A percentile compares a stretch with the other conserved stretches of the same genome.
phyloP scores from a whole-genome alignment of 2,329 filamentous ascomycete species.

The Fusarium illudens region DNA sequence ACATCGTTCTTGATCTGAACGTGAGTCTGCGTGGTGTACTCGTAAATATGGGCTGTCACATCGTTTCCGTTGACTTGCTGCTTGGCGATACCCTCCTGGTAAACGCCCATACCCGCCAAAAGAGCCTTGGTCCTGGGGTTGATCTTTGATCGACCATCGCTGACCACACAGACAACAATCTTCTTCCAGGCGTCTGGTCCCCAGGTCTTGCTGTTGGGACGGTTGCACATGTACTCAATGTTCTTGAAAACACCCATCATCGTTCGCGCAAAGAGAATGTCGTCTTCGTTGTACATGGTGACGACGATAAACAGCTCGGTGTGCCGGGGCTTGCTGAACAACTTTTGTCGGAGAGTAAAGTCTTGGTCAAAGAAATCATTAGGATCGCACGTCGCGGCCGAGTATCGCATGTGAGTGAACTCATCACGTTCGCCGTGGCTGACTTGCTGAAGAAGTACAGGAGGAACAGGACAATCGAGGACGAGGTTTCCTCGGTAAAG shows the following conservation, averaged over 20 bases:
- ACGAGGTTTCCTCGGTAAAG: conserved; percentile 97
- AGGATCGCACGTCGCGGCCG: conserved; percentile 93
- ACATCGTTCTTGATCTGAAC: conserved; percentile 90
- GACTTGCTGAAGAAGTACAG: conserved; percentile 84
- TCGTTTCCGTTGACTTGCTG: conserved; percentile 97
- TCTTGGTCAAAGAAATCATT: conserved; percentile 86
- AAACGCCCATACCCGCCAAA: conserved; percentile 91
- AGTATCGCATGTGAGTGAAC: conserved; percentile 91
- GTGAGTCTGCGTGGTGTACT: conserved; percentile 88
- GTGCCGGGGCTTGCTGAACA: conserved; percentile 91
- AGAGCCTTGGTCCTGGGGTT: conserved; percentile 90
- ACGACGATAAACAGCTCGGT: conserved; percentile 96
- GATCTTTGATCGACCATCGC: conserved; percentile 96
- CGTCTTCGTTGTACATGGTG: conserved; percentile 99
- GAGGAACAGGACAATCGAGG: conserved; percentile 94
- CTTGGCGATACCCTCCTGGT: conserved; percentile 98
- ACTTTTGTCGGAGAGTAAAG: conserved; percentile 88
- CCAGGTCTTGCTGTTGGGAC: conserved; percentile 95
- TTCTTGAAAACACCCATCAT: conserved; percentile 99
- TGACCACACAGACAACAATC: conserved; percentile 97
- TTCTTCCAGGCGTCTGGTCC: conserved; percentile 99
- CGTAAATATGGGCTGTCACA: conserved; percentile 97
- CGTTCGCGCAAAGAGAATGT: conserved; percentile 92
- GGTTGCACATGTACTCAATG: conserved; percentile 96
- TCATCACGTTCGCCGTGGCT: conserved; percentile 93